Base-by-base conservation (phyloP, 148 eudicot species). In the Spergularia bocconei region DNA sequence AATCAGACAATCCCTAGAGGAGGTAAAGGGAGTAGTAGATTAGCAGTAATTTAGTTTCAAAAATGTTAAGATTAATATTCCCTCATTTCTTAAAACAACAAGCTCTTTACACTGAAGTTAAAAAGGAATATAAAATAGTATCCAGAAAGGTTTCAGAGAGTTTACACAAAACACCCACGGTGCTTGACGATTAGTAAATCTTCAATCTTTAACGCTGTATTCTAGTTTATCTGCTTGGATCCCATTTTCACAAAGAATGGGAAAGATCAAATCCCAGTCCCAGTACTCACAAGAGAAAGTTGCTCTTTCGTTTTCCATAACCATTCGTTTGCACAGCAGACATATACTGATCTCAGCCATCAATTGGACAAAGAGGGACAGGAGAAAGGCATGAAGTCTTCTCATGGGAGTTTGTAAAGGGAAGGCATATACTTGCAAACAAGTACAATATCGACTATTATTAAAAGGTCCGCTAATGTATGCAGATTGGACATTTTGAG, bases 81-180 rank as follows among this genome's bases (percentile, higher is more conserved):
- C 65, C 65, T 7, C 3, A 10, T 17, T 39, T 64, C 68, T 7
- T 38, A 39, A 39, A 14, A 63, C 41, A 25, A 38, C 48, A 14
- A 50, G 20, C 21, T 36, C 7, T 63, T 33, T 1, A 63, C 1
- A 33, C 0, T 4, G 38, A 14, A 13, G 11, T 63, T 33, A 63
- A 33, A 11, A 63, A 36, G 67, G 15, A 1, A 13, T 33, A 17
- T 1, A 4, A 5, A 16, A 44, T 44, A 44, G 25, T 61, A 23
- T 62, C 44, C n/a, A 63, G 67, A 19, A 63, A 63, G 67, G 3
- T 33, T 63, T 47, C 20, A 38, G 9, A 63, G 67, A 63, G 50
- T 38, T 38, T 20, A 63, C 16, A 38, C 11, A 63, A 36, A 36
- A 36, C 47, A 63, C 19, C 17, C n/a, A 9, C 15, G 36, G 5